Evolutionary conservation across 2,329 filamentous ascomycete species (phyloP).

Genomic region (Neopestalotiopsis sp.): DNA sequence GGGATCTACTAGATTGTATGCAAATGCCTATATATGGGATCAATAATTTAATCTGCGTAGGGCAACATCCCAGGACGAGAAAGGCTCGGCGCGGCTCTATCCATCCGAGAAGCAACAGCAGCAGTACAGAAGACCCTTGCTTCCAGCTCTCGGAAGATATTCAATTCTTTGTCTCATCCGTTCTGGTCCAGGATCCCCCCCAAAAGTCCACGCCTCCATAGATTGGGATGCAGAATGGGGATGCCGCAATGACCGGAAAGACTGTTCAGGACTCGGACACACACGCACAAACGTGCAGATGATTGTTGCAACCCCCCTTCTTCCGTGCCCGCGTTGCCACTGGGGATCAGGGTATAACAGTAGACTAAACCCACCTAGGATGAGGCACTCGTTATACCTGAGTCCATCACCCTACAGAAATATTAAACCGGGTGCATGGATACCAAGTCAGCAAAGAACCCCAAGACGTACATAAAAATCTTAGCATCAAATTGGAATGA

Average conservation of each 20-base stretch:
- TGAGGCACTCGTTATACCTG: too few relatives aligned
- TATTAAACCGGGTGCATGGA: too few relatives aligned
- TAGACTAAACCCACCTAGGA: background rate
- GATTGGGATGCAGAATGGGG: background rate
- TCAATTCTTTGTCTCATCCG: background rate
- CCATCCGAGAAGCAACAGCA: conserved; percentile 1
- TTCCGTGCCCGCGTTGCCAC: background rate
- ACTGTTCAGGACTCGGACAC: background rate
- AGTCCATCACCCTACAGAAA: too few relatives aligned
- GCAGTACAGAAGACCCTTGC: background rate
- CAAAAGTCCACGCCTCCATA: background rate
- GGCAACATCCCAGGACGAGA: background rate
- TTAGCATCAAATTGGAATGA: too few relatives aligned
- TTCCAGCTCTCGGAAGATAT: background rate
- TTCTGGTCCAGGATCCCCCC: background rate
- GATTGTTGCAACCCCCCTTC: background rate
- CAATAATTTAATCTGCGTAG: conserved; percentile 6
- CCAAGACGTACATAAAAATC: too few relatives aligned
- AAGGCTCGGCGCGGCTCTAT: background rate
- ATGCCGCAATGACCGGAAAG: background rate
- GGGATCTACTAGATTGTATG: background rate
- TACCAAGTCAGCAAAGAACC: too few relatives aligned
- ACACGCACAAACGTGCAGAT: background rate
- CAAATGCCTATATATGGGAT: conserved; percentile 2
- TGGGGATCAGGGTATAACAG: background rate